Conservation (phyloP, 345 rosid genomes). For the Reutealis trisperma region DNA sequence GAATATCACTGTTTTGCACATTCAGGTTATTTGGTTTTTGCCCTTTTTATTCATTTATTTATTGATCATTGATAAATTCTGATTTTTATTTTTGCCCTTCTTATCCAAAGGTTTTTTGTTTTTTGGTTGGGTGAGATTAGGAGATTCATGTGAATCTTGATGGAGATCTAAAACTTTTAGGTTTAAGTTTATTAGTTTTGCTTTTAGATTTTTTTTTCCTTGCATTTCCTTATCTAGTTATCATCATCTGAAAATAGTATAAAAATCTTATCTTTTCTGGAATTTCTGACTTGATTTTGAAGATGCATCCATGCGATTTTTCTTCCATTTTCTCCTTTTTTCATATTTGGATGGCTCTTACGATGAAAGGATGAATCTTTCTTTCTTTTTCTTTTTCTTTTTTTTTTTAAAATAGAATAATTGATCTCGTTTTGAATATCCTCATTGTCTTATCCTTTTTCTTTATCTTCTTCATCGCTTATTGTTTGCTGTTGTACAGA, state of each 20-base stretch:
- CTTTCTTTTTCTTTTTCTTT: too few relatives aligned
- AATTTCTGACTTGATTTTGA: neutral
- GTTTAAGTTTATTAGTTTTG: neutral
- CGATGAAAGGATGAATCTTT: neutral
- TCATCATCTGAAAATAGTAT: neutral
- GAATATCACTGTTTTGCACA: neutral
- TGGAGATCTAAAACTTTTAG: conserved; percentile 3
- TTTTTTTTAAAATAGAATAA: neutral
- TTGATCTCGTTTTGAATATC: neutral
- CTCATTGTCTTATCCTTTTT: neutral
- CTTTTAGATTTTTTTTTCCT: neutral
- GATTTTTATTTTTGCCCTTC: neutral
- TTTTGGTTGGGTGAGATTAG: neutral
- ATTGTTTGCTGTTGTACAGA: neutral
- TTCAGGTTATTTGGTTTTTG: conserved; percentile 12
- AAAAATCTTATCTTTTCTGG: neutral
- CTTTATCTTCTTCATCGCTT: neutral
- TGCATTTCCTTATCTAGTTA: neutral
- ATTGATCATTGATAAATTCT: neutral
- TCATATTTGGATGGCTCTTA: neutral
- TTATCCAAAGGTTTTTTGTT: neutral
- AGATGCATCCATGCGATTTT: neutral
- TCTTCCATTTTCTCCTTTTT: neutral
- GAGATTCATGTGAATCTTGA: neutral
- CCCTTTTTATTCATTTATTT: neutral